These are phyloP conservation scores for Colletotrichum sp. DNA, from an alignment of 2,329 filamentous ascomycete genomes.

Conservation along the genomic window DNA sequence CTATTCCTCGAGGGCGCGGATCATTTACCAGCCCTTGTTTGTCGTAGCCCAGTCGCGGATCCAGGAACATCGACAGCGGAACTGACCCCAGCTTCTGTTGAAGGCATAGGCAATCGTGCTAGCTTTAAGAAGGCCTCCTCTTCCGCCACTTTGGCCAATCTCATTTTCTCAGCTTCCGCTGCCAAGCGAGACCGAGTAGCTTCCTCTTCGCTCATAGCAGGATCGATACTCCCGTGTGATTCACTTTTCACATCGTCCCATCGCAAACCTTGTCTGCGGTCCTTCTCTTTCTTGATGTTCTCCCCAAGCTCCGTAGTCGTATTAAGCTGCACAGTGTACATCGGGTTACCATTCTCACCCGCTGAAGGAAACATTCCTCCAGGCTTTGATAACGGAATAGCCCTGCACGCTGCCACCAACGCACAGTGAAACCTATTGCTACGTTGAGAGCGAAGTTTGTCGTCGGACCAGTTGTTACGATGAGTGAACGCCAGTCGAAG, in stretches of 20 bases:
- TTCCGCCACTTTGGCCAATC: background rate
- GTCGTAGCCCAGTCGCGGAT: background rate
- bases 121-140: background rate
- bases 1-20: background rate
- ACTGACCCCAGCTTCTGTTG: background rate
- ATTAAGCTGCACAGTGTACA: constrained; percentile 17
- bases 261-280: constrained; percentile 12
- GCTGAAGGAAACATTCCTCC: constrained; percentile 1
- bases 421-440: constrained; percentile 79
- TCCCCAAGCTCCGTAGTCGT: background rate
- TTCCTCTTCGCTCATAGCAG: background rate
- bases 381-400: constrained; percentile 64
- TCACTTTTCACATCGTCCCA: constrained; percentile 2
- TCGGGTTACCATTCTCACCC: constrained; percentile 21
- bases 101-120: background rate
- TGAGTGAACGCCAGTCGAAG: constrained; percentile 67
- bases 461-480: constrained; percentile 78
- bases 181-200: background rate
- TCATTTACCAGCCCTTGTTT: background rate
- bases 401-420: constrained; percentile 70
- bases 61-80: background rate
- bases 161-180: background rate
- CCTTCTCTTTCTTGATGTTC: constrained; percentile 20
- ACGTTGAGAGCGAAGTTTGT: constrained; percentile 70
- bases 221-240: background rate